Percentiles rank a stretch among this genome's conserved stretches.
Evolutionary conservation across 768 basidiomycete species (phyloP).

Genomic region (Tricholoma hemisulphureum): DNA sequence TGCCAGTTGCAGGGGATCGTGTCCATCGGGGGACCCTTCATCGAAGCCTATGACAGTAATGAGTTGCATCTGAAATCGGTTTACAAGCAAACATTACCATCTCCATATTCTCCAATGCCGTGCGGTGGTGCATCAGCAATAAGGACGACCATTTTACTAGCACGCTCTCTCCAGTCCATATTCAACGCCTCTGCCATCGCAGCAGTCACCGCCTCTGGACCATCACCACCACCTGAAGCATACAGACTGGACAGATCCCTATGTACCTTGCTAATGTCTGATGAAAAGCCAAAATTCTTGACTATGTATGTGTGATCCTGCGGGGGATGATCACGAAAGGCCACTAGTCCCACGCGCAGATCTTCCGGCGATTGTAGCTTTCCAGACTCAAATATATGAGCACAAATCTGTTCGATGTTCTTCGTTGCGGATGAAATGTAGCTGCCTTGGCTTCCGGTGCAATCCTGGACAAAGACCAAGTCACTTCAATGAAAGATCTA

Average conservation of each 20-base stretch:
- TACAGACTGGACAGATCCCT: slow-evolving; percentile 79
- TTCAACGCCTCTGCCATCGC: slow-evolving; percentile 82
- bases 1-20: slow-evolving; percentile 85
- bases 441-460: slow-evolving; percentile 88
- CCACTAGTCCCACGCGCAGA: slow-evolving; percentile 87
- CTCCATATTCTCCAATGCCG: slow-evolving; percentile 95
- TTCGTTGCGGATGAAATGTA: slow-evolving; percentile 93
- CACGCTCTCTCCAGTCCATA: slow-evolving; percentile 86
- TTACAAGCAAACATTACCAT: slow-evolving; percentile 55
- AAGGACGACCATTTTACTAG: slow-evolving; percentile 94
- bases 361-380: slow-evolving; percentile 86
- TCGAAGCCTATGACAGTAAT: slow-evolving; percentile 67
- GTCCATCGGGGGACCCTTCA: slow-evolving; percentile 90
- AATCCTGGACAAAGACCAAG: slow-evolving; percentile 93
- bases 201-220: slow-evolving; percentile 95
- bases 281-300: slow-evolving; percentile 93
- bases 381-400: slow-evolving; percentile 91
- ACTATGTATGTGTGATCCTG: slow-evolving; percentile 95
- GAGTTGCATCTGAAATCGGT: slow-evolving; percentile 12
- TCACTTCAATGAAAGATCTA: slow-evolving; percentile 51
- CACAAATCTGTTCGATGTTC: slow-evolving; percentile 95
- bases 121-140: slow-evolving; percentile 98
- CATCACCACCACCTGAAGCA: slow-evolving; percentile 91
- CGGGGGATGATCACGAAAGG: slow-evolving; percentile 95
- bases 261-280: slow-evolving; percentile 85